These are phyloP conservation scores for Dothistroma septosporum DNA, from an alignment of 2,329 filamentous ascomycete species.

Conservation along the genomic window DNA sequence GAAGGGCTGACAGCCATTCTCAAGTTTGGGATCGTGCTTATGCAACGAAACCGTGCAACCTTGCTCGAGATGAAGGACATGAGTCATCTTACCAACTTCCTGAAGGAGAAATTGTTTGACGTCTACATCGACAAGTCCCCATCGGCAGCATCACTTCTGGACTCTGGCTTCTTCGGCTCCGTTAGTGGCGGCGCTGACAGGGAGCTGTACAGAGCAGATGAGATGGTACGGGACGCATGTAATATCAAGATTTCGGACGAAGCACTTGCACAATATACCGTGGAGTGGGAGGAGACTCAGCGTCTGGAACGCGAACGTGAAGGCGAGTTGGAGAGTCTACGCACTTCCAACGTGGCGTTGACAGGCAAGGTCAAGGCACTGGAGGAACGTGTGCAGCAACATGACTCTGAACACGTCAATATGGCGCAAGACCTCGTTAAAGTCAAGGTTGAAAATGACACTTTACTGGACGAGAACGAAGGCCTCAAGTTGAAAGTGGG, in stretches of 20 bases:
- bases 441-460: conserved; percentile 89
- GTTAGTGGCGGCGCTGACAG: conserved; percentile 86
- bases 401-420: conserved; percentile 84
- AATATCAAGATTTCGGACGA: conserved; percentile 80
- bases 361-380: conserved; percentile 75
- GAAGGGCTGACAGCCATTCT: conserved; percentile 86
- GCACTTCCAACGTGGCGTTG: conserved; percentile 61
- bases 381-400: conserved; percentile 82
- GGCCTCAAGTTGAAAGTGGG: conserved; percentile 77
- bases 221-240: conserved; percentile 88
- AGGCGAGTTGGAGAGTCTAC: conserved; percentile 71
- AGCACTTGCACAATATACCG: conserved; percentile 71
- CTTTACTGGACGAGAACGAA: conserved; percentile 84
- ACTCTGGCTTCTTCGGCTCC: conserved; percentile 95
- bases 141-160: conserved; percentile 85
- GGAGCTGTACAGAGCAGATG: conserved; percentile 90
- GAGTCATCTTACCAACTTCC: conserved; percentile 77
- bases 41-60: conserved; percentile 84
- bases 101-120: conserved; percentile 93
- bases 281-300: conserved; percentile 90
- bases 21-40: conserved; percentile 89
- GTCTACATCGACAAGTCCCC: conserved; percentile 94
- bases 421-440: conserved; percentile 88
- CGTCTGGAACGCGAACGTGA: conserved; percentile 78
- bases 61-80: conserved; percentile 87